Evolutionary conservation across 148 eudicot species (phyloP).

Genomic region (Camellia japonica): DNA sequence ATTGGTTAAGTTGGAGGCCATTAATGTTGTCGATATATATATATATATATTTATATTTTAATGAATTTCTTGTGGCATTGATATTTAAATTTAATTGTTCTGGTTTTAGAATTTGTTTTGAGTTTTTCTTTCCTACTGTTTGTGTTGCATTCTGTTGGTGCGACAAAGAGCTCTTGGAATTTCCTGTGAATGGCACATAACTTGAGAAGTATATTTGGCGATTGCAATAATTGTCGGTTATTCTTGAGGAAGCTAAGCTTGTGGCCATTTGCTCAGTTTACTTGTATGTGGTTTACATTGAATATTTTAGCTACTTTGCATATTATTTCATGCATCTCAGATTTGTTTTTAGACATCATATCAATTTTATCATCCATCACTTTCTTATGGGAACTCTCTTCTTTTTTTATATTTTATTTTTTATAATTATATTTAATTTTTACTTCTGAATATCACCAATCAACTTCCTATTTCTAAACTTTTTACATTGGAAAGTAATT

Average conservation of each 20-base stretch:
- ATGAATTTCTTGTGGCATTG: background rate
- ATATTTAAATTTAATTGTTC: background rate
- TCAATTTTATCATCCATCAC: background rate
- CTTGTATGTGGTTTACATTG: background rate
- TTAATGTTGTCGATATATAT: background rate
- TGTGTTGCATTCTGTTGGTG: background rate
- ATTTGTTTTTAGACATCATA: background rate
- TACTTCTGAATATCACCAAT: no score
- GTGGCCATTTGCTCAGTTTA: background rate
- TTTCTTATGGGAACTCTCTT: background rate
- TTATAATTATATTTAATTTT: no score
- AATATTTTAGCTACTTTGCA: background rate
- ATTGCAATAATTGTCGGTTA: background rate
- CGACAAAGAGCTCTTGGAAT: background rate
- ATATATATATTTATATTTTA: background rate
- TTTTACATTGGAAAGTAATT: no score
- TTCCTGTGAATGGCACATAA: background rate
- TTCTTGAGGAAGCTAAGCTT: slow-evolving; percentile 4
- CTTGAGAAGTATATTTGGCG: background rate
- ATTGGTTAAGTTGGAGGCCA: background rate
- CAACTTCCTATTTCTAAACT: no score
- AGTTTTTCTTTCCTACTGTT: background rate
- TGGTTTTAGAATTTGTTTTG: background rate
- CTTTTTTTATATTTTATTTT: background rate
- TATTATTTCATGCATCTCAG: background rate